Conservation (phyloP, 2,329 filamentous ascomycete species). For the Colletotrichum agaves region DNA sequence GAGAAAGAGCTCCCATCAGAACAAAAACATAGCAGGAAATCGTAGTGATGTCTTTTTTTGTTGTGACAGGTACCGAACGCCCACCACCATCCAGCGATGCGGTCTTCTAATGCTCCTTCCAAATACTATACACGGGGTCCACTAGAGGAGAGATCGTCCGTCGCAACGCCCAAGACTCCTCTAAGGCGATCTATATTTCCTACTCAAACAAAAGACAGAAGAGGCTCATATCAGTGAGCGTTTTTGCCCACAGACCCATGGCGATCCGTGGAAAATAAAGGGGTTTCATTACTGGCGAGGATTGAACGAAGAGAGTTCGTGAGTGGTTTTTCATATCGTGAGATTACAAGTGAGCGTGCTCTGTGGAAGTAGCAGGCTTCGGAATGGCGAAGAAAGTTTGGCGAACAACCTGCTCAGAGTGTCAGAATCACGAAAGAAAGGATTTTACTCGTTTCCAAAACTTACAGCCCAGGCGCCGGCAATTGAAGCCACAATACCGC, state of each 20-base stretch:
- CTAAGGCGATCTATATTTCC: conserved; percentile 39
- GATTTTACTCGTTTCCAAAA: conserved; percentile 41
- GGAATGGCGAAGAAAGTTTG: conserved; percentile 55
- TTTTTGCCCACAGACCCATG: conserved; percentile 23
- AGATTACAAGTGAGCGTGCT: conserved; percentile 38
- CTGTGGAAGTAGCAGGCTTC: conserved; percentile 41
- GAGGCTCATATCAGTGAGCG: conserved; percentile 38
- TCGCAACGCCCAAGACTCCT: conserved; percentile 50
- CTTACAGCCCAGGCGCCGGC: conserved; percentile 93
- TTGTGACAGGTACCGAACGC: conserved; percentile 32
- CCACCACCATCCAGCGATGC: conserved; percentile 38
- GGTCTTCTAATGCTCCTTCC: conserved; percentile 58
- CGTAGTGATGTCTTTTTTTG: conserved; percentile 13
- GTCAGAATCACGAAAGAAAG: conserved; percentile 18
- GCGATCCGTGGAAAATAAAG: conserved; percentile 17
- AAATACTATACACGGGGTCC: conserved; percentile 63
- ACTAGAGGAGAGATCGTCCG: conserved; percentile 65
- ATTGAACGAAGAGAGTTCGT: conserved; percentile 31
- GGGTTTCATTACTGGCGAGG: conserved; percentile 31
- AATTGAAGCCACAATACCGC: conserved; percentile 85
- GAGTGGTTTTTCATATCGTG: conserved; percentile 22
- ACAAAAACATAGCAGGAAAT: neutral
- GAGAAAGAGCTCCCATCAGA: too few relatives aligned
- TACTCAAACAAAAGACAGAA: conserved; percentile 39
- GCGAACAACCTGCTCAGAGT: conserved; percentile 48